Base-by-base conservation (phyloP, 805 yeast genomes). In the Saccharomycopsis fodiens region DNA sequence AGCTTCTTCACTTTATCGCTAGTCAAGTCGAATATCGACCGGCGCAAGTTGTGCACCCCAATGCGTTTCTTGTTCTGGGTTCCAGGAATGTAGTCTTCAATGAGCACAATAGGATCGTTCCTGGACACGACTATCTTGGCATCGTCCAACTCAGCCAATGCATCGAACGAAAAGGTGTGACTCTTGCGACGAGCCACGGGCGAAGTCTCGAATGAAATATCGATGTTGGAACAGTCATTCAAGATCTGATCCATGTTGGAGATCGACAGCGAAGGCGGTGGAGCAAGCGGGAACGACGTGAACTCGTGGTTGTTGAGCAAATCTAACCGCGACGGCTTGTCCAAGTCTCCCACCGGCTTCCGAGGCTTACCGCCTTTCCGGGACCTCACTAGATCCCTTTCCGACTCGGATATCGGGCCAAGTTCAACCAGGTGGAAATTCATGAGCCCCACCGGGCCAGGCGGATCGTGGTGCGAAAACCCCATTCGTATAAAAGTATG, bases 21-120 rank as follows among this genome's bases (percentile, higher is more conserved):
- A n/a, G 48, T 30, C 15, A 35, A 42, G 36, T 41, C 37, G 35
- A 50, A 19, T 21, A 66, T 34, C 1, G 66, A 59, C 19, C 52
- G 53, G 47, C 62, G 65, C 25, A 68, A 48, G 42, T 66, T 68
- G 12, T 55, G 39, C 0, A 66, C 62, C 2, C 70, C 64, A 0
- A 64, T 43, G 39, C 59, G 58, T 42, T 58, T 57, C 44, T 58
- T 54, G 7, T 54, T 42, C 8, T 37, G 50, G 35, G 47, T 51
- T n/a, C 50, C 57, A 13, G 64, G 61, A 51, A 78, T 65, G 55
- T 78, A 78, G 54, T 78, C 84, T 53, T 78, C 84, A 7, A 78
- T 70, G 16, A 78, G 57, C 1, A 77, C 76, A 3, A 61, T 59
- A 1, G 65, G 63, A 35, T 60, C 62, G 4, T 47, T 48, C 34